Evolutionary conservation across 2,329 filamentous ascomycete species (phyloP), one percentile per base, ranked within the genome.

Genomic region (Phoma sp.): DNA sequence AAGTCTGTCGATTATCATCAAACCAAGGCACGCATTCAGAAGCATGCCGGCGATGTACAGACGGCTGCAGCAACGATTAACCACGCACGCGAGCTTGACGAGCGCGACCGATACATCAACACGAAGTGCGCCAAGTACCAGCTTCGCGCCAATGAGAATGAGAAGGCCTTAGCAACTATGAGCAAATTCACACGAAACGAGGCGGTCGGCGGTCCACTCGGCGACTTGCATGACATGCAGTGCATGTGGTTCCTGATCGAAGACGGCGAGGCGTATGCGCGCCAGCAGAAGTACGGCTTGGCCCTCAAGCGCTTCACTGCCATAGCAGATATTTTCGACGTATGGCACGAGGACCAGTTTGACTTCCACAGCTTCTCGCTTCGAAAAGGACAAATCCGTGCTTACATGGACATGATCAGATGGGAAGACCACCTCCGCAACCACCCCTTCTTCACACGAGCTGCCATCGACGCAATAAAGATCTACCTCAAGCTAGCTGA

Each of bases 361-460:
- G 95, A 99, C 74, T 99, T 99, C 81, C 96, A 99, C 81, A 92
- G 87, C 73, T 99, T 99, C 77, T 97, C 92, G 17, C 81, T 99
- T n/a, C 84, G 95, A 17, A 99, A 98, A 76, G 96, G 96, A 12
- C 93, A 96, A 81, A 91, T 98, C 56, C 84, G 93, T 51, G 91
- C 95, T 1, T 99, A 99, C 72, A 81, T 99, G 33, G 93, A 97
- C 66, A 96, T 99, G 92, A 83, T 99, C 39, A 86, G 90, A 65
- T 99, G 95, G 96, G 93, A 98, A 73, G 93, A 99, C 71, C 86
- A 87, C 57, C 78, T 98, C 37, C 88, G 92, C 48, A 90, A 96
- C 66, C 95, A 99, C 73, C 95, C 95, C 1, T 97, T 96, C 79
- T 99, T 91, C 77, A 88, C 89, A 4, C 84, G 92, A 37, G 90